Base-by-base conservation (phyloP, 2,329 filamentous ascomycete species). In the Fusarium veterinarium region DNA sequence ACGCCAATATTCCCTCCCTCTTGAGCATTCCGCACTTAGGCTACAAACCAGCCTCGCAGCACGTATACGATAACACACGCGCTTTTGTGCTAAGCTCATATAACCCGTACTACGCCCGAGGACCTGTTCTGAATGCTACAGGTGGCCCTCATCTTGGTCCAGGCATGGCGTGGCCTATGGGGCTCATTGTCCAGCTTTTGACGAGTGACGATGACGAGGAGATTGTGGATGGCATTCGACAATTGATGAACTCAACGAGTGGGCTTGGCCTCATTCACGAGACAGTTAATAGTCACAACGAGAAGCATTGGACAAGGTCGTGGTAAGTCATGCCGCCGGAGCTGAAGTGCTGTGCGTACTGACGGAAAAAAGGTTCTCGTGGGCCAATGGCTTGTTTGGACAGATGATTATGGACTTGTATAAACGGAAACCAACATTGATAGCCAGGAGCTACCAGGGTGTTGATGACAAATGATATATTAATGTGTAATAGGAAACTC, bases 311-410 rank as follows among this genome's bases (percentile, higher is more conserved):
- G 80, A 82, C 80, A 12, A 76, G 82, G 40, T 78, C 81, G 62
- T 83, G 82, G 81, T 82, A 66, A 60, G 77, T 45, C 6, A 20
- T n/a, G 20, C 13, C 9, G 11, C 23, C 3, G 12, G 20, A 61
- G 40, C 13, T 49, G 14, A 63, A 23, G 28, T 19, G 25, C 19
- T 40, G 30, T 49, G 12, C 16, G 7, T 33, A 23, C 44, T 69
- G n/a, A 69, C 19, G 58, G n/a, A 41, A 28, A 17, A 86, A 67
- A 95, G 93, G 92, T 97, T 96, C 79, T 92, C 93, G 1, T 96
- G 94, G 94, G 93, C 93, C 19, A 96, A 96, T 79, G 94, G 92
- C 0, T 89, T 97, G n/a, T 96, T 95, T 81, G 92, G 93, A 17
- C 92, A 95, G 83, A 93, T 93, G 67, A 88, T 96, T 62, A 81